Percentiles rank a stretch among this genome's conserved stretches.
These are phyloP conservation scores for Aphanocladium album DNA, from an alignment of 2,329 filamentous ascomycete genomes.

Conservation along the genomic window DNA sequence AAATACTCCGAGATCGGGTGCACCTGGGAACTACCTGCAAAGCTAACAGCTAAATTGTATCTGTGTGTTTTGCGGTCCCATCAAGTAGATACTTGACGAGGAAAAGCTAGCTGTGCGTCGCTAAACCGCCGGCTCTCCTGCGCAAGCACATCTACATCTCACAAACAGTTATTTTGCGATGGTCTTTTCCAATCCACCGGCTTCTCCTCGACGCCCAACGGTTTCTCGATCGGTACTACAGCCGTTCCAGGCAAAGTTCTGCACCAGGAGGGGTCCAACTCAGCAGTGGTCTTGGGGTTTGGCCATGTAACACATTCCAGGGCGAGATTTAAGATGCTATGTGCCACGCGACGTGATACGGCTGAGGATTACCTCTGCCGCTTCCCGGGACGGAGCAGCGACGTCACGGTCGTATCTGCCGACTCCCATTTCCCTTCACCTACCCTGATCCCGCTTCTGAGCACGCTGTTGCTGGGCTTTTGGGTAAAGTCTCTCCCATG, in stretches of 20 bases:
- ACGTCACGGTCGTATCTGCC: not conserved
- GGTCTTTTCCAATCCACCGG: not conserved
- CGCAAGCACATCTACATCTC: not conserved
- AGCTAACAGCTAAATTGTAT: not conserved
- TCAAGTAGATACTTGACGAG: not conserved
- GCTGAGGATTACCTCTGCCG: not conserved
- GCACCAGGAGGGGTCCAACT: not conserved
- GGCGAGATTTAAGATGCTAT: not conserved
- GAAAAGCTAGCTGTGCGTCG: not conserved
- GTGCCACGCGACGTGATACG: slow-evolving; percentile 4
- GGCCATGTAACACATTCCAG: not conserved
- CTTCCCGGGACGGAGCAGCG: not conserved
- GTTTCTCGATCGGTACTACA: not conserved
- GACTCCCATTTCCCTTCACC: not conserved
- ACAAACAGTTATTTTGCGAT: not conserved
- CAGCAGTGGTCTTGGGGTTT: not conserved
- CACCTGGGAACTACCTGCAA: not conserved
- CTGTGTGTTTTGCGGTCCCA: not conserved
- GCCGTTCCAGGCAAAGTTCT: not conserved
- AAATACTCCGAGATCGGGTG: not conserved
- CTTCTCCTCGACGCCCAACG: not conserved
- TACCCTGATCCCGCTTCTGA: not conserved
- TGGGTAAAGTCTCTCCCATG: not conserved
- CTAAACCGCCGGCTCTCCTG: not conserved
- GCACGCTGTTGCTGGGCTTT: not conserved